A percentile compares a stretch with the other conserved stretches of the same genome.
Evolutionary conservation across 371 early-diverging fungal species (phyloP).

Genomic region (Rhizopus delemar): DNA sequence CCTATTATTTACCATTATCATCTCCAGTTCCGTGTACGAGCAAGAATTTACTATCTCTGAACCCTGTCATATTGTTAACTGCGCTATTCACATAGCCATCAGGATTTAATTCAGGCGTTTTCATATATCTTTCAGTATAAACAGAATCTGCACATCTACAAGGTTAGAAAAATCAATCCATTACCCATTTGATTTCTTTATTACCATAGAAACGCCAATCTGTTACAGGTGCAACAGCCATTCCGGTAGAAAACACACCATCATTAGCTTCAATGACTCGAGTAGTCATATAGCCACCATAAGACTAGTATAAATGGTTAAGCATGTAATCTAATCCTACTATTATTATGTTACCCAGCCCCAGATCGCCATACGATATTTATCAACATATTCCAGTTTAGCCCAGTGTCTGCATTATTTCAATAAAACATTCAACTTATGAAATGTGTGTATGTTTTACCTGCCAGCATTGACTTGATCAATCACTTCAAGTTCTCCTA

Average conservation of each 20-base stretch:
- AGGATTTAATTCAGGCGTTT: constrained; percentile 75
- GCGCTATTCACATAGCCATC: constrained; percentile 80
- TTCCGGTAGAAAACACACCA: constrained; percentile 79
- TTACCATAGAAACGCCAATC: constrained; percentile 84
- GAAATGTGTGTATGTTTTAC: too few species aligned
- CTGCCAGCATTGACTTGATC: constrained; percentile 86
- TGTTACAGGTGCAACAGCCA: constrained; percentile 97
- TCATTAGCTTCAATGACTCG: constrained; percentile 85
- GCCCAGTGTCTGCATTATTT: constrained; percentile 50
- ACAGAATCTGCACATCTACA: constrained; percentile 67
- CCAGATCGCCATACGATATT: constrained; percentile 85
- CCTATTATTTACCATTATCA: constrained; percentile 60
- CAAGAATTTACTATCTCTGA: constrained; percentile 75
- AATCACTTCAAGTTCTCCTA: constrained; percentile 81
- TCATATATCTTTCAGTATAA: constrained; percentile 97
- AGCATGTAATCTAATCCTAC: not conserved
- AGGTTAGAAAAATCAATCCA: not conserved
- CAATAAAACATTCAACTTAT: too few species aligned
- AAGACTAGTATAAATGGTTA: constrained; percentile 59
- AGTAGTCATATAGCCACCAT: constrained; percentile 89
- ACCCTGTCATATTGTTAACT: constrained; percentile 81
- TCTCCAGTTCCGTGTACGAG: constrained; percentile 94
- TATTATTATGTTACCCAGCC: constrained; percentile 72
- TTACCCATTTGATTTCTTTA: not conserved
- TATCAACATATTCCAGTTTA: constrained; percentile 70